Conservation (phyloP, 2,329 filamentous ascomycete genomes). For the Fusarium brachygibbosum region DNA sequence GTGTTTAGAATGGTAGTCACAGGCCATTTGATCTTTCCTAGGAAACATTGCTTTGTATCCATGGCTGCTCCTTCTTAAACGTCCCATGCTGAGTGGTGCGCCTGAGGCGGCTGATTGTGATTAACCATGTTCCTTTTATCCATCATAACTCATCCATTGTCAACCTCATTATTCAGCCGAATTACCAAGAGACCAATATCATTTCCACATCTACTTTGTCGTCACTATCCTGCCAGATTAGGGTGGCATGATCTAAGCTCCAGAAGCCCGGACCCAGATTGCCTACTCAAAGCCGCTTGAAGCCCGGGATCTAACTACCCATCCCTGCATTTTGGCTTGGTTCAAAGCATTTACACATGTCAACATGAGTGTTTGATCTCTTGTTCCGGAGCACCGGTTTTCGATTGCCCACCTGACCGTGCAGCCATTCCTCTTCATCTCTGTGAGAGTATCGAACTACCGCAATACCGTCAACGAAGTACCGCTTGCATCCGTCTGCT, state of each 20-base stretch:
- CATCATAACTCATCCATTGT: conserved; percentile 25
- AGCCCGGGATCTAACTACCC: conserved; percentile 11
- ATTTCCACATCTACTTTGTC: not conserved
- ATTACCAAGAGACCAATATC: not conserved
- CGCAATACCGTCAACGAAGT: not conserved
- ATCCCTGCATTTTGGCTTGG: not conserved
- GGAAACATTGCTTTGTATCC: not conserved
- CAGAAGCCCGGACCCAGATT: conserved; percentile 17
- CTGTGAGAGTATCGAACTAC: not conserved
- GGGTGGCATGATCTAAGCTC: conserved; percentile 31
- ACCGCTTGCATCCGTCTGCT: not conserved
- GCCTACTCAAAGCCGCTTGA: conserved; percentile 6
- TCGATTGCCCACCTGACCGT: not conserved
- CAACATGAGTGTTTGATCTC: not conserved
- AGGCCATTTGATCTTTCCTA: conserved; percentile 10
- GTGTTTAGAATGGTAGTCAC: conserved; percentile 32
- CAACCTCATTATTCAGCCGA: not conserved
- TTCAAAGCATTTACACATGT: conserved; percentile 16
- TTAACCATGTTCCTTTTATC: conserved; percentile 42
- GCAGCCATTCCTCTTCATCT: not conserved
- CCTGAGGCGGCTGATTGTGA: conserved; percentile 38
- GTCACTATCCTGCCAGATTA: conserved; percentile 10
- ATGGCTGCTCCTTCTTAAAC: conserved; percentile 11
- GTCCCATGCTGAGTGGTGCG: conserved; percentile 45
- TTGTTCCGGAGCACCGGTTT: conserved; percentile 4